Evolutionary conservation across 2,329 filamentous ascomycete genomes (phyloP), one percentile per base, ranked within the genome.

Genomic region (Didymella lethalis): DNA sequence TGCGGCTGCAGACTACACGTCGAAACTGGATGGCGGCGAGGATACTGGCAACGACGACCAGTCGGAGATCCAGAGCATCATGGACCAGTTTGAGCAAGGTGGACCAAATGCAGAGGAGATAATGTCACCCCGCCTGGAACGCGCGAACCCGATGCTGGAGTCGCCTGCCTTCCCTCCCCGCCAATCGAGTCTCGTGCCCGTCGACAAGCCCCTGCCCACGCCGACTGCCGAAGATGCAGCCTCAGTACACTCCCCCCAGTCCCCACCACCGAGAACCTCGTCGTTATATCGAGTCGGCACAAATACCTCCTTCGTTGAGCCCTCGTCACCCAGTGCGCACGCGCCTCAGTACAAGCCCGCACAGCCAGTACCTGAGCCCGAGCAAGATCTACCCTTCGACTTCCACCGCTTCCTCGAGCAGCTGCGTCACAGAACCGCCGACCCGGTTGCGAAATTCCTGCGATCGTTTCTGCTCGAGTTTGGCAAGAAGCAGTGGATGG

Each of bases 401-500:
- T 99, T 99, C 70, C 95, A 99, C 78, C 88, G 95, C 16, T 99
- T 99, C 74, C 82, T 99, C 46, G 95, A 98, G 76, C 95, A 99
- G 78, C 83, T 99, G 31, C 90, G 95, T 60, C 95, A 99, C 78
- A 92, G 94, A 65, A 97, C 96, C 57, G 96, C 95, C n/a, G 96
- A 99, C 71, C 95, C 96, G 0, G 94, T 99, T 2, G 96, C 96
- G 5, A 90, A 94, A 64, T 99, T 97, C 73, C 84, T 99, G 45
- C 91, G 96, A 64, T 98, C 95, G 0, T 99, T 99, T 71, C 81
- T 99, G 29, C 88, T 88, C 48, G 96, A 99, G 76, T 99, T 99
- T 78, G 92, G 88, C 34, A 99, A 98, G 81, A 92, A 93, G 67
- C 95, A 98, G 78, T 99, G 95, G 95, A 96, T 97, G 91, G 95